Conservation (phyloP, 192 early-diverging fungal genomes). For the Podila verticillata region DNA sequence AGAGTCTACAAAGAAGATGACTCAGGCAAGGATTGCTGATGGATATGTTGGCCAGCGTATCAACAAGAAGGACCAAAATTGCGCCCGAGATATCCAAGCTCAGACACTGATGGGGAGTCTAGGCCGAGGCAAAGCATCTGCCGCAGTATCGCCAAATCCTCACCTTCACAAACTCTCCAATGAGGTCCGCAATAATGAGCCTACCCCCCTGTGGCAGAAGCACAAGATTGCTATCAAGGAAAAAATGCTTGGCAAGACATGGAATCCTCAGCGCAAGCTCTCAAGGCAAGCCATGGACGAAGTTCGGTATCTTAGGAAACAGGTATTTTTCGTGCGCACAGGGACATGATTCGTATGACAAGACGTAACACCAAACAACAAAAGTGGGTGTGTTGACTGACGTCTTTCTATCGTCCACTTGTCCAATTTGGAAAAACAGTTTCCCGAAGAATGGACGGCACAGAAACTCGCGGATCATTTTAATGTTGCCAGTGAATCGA, state of each 20-base stretch:
- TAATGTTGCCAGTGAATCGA: constrained; percentile 29
- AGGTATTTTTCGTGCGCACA: constrained; percentile 10
- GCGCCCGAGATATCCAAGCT: background rate
- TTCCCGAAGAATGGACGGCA: constrained; percentile 45
- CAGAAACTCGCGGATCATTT: constrained; percentile 33
- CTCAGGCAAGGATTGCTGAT: background rate
- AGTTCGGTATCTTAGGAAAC: constrained; percentile 36
- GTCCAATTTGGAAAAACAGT: constrained; percentile 9
- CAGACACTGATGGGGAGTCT: background rate
- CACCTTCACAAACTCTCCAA: constrained; percentile 7
- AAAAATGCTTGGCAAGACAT: constrained; percentile 24
- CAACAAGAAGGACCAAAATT: background rate
- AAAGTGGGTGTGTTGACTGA: background rate
- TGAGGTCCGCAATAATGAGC: background rate
- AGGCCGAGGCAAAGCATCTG: background rate
- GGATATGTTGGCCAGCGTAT: constrained; percentile 5
- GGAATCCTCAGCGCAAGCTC: constrained; percentile 31
- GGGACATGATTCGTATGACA: background rate
- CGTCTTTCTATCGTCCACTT: background rate
- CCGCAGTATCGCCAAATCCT: constrained; percentile 12
- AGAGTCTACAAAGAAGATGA: constrained; percentile 5
- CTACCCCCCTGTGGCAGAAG: constrained; percentile 24
- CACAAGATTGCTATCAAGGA: constrained; percentile 30
- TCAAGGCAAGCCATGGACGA: constrained; percentile 37
- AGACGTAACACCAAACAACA: background rate